Percentiles rank a stretch among this genome's conserved stretches.
phyloP scores from a whole-genome alignment of 2,329 filamentous ascomycete species.

The Neobulgaria alba region DNA sequence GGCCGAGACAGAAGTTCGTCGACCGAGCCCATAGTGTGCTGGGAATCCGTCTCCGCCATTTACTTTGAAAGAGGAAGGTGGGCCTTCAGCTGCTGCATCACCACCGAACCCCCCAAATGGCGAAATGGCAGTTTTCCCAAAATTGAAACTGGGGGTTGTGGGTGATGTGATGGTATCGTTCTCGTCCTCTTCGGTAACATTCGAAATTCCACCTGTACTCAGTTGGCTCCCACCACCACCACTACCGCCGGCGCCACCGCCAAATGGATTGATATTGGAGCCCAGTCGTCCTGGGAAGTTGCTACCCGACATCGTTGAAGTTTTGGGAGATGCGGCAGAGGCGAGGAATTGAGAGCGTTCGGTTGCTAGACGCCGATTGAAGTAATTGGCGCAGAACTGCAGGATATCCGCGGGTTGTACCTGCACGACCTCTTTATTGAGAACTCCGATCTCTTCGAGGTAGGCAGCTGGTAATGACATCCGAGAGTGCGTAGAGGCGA shows the following conservation, averaged over 20 bases:
- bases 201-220: slow-evolving; percentile 49
- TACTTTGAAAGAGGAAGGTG: slow-evolving; percentile 33
- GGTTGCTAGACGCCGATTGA: slow-evolving; percentile 54
- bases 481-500: slow-evolving; percentile 10
- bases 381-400: slow-evolving; percentile 64
- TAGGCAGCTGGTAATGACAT: slow-evolving; percentile 47
- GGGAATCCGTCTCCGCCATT: slow-evolving; percentile 62
- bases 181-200: slow-evolving; percentile 44
- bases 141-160: slow-evolving; percentile 52
- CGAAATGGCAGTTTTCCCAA: slow-evolving; percentile 31
- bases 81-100: slow-evolving; percentile 39
- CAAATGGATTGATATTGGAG: slow-evolving; percentile 65
- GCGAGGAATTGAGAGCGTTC: slow-evolving; percentile 51
- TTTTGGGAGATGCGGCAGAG: slow-evolving; percentile 33
- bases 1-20: slow-evolving; percentile 91
- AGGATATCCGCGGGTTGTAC: slow-evolving; percentile 54
- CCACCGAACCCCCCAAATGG: slow-evolving; percentile 33
- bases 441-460: slow-evolving; percentile 52
- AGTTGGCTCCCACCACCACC: slow-evolving; percentile 18
- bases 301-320: slow-evolving; percentile 56
- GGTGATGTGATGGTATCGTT: slow-evolving; percentile 72
- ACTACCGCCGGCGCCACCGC: slow-evolving; percentile 34
- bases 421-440: slow-evolving; percentile 52
- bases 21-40: slow-evolving; percentile 85
- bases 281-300: slow-evolving; percentile 68